These are phyloP conservation scores for Danielia reshetovae DNA, from an alignment of 805 yeast species.

Conservation along the genomic window DNA sequence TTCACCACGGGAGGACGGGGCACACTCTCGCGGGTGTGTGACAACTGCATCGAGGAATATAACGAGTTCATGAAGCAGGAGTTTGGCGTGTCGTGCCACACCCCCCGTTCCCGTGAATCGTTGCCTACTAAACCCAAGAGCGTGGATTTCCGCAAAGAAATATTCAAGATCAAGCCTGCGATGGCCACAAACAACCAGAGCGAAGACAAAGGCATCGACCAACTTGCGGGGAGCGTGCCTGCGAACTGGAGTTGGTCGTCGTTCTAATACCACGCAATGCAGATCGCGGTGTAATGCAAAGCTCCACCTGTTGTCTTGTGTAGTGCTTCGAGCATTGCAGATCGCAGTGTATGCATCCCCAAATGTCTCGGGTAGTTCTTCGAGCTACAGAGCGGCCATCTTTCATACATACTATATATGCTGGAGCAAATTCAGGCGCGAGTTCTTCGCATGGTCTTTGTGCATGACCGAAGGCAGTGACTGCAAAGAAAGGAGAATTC, in stretches of 20 bases:
- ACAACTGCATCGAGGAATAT: constrained; percentile 59
- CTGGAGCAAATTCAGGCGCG: no score
- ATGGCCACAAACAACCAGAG: constrained; percentile 6
- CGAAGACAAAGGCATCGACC: constrained; percentile 37
- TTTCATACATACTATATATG: no score
- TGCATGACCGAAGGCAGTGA: no score
- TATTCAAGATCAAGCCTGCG: constrained; percentile 8
- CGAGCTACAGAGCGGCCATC: no score
- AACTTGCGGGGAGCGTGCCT: constrained; percentile 49
- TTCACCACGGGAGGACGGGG: constrained; percentile 69
- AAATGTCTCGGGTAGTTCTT: no score
- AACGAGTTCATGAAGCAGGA: constrained; percentile 44
- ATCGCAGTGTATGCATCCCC: no score
- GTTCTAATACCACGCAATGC: no score
- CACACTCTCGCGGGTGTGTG: constrained; percentile 65
- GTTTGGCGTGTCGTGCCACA: constrained; percentile 27
- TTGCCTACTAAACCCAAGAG: neutral
- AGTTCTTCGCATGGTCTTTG: no score
- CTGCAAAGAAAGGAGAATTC: no score
- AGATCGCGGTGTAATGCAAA: no score
- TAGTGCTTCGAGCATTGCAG: no score
- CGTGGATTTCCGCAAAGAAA: constrained; percentile 8
- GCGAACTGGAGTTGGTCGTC: constrained; percentile 83
- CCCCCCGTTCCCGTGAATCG: constrained; percentile 6
- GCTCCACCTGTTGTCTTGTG: no score